These are phyloP conservation scores for Zygotorulaspora danielsina DNA, from an alignment of 805 yeast genomes.

Conservation along the genomic window DNA sequence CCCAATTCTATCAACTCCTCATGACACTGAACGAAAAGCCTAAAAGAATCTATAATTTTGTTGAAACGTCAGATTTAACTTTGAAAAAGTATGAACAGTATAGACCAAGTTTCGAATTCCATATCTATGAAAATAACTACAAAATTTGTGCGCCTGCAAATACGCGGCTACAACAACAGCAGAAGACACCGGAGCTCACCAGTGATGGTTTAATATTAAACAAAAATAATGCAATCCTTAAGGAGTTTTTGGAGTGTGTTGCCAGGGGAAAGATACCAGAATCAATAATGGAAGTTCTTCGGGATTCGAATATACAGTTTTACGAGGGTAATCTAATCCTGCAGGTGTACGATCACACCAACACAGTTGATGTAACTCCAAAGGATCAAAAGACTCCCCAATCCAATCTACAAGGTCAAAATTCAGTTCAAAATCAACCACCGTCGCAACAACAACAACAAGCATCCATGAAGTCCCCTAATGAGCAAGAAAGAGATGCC, in stretches of 20 bases:
- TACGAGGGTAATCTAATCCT: slow-evolving; percentile 89
- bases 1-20: slow-evolving; percentile 37
- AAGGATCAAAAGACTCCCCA: slow-evolving; percentile 12
- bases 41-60: slow-evolving; percentile 50
- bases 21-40: slow-evolving; percentile 38
- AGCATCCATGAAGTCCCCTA: background rate
- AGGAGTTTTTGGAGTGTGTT: slow-evolving; percentile 74
- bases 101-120: slow-evolving; percentile 82
- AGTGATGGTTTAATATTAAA: slow-evolving; percentile 76
- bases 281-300: slow-evolving; percentile 80
- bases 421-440: background rate
- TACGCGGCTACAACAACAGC: slow-evolving; percentile 33
- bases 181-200: slow-evolving; percentile 35
- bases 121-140: slow-evolving; percentile 86
- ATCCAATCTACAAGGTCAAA: slow-evolving; percentile 2
- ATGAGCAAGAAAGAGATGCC: background rate
- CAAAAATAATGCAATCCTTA: slow-evolving; percentile 66
- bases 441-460: slow-evolving; percentile 1
- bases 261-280: slow-evolving; percentile 82
- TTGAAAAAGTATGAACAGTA: slow-evolving; percentile 69
- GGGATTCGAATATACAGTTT: slow-evolving; percentile 77
- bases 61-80: slow-evolving; percentile 68
- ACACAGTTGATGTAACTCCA: slow-evolving; percentile 35
- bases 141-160: slow-evolving; percentile 74
- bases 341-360: slow-evolving; percentile 82